Conservation (phyloP, 2,329 filamentous ascomycete species). For the Leptographium radiaticola region DNA sequence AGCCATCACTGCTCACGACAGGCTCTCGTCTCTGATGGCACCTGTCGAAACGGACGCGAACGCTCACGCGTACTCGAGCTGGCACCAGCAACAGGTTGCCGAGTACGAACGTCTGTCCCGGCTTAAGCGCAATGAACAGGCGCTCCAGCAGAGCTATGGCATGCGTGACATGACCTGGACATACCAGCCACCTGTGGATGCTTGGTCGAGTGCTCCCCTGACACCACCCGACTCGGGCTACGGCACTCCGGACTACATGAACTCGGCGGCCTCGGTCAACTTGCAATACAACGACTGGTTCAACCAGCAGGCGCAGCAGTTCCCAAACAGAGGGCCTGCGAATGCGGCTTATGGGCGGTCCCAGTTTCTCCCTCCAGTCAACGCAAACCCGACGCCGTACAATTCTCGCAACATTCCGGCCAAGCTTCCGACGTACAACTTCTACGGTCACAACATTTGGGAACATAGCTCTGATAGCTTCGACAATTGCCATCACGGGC, state of each 20-base stretch:
- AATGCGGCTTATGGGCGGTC: slow-evolving; percentile 17
- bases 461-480: slow-evolving; percentile 33
- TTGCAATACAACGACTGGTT: slow-evolving; percentile 47
- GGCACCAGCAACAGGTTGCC: slow-evolving; percentile 41
- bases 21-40: slow-evolving; percentile 33
- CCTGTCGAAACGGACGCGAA: slow-evolving; percentile 31
- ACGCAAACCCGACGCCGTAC: slow-evolving; percentile 23
- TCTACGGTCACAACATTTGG: slow-evolving; percentile 35
- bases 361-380: slow-evolving; percentile 1
- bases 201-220: slow-evolving; percentile 32
- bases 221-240: slow-evolving; percentile 50
- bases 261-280: slow-evolving; percentile 41
- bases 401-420: slow-evolving; percentile 28
- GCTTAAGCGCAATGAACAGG: slow-evolving; percentile 26
- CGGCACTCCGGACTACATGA: slow-evolving; percentile 44
- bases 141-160: slow-evolving; percentile 23
- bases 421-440: slow-evolving; percentile 28
- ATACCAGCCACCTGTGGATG: slow-evolving; percentile 18
- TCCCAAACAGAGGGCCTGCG: slow-evolving; percentile 24
- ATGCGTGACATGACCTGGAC: slow-evolving; percentile 31
- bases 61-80: slow-evolving; percentile 25
- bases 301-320: slow-evolving; percentile 26
- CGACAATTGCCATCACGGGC: slow-evolving; percentile 32
- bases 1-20: slow-evolving; percentile 34
- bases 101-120: slow-evolving; percentile 34